These are phyloP conservation scores for Cyanidioschyzon merolae DNA, from an alignment of 23 red algal genomes.

Conservation along the genomic window DNA sequence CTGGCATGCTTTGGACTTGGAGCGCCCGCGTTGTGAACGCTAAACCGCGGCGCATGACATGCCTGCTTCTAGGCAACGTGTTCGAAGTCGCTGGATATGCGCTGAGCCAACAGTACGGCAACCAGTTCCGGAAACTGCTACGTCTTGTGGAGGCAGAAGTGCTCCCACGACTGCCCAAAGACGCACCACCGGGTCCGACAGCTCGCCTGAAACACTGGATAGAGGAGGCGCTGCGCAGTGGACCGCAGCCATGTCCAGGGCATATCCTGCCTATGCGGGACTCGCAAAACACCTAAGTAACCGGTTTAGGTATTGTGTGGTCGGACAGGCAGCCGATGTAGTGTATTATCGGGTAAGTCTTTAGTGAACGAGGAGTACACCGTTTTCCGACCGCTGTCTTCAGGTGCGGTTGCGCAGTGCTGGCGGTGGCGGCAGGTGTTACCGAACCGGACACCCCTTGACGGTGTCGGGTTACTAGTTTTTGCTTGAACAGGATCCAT, in stretches of 20 bases:
- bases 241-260: neutral
- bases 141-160: constrained; percentile 1
- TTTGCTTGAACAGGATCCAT: too few species aligned
- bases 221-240: neutral
- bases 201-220: constrained; percentile 17
- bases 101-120: neutral
- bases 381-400: too few species aligned
- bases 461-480: too few species aligned
- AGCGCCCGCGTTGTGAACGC: constrained; percentile 16
- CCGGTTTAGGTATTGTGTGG: too few species aligned
- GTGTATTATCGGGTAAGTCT: too few species aligned
- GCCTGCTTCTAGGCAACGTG: constrained; percentile 16
- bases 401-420: too few species aligned
- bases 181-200: constrained; percentile 21
- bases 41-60: constrained; percentile 21
- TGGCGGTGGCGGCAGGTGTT: too few species aligned
- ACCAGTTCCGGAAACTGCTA: constrained; percentile 15
- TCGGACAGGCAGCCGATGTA: too few species aligned
- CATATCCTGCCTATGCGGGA: neutral
- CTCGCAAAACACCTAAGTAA: neutral
- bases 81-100: constrained; percentile 26
- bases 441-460: too few species aligned
- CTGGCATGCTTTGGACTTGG: constrained; percentile 18
- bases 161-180: constrained; percentile 4
- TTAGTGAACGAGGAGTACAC: too few species aligned